Evolutionary conservation across 176 grass and related monocot species (phyloP).

Genomic region (Stipa capillata): DNA sequence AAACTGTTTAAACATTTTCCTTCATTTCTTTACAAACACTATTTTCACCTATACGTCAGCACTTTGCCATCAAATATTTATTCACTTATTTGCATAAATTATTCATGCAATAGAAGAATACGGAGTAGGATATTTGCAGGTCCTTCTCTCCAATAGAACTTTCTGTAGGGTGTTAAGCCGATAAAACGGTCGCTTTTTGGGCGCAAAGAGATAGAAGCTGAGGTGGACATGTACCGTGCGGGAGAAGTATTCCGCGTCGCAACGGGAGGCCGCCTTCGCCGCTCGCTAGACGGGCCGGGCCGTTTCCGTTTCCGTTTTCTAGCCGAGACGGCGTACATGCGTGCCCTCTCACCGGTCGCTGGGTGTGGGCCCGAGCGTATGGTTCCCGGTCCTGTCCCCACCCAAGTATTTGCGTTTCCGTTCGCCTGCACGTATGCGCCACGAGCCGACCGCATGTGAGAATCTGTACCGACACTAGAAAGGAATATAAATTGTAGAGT

Average conservation of each 20-base stretch:
- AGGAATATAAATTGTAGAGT: background rate
- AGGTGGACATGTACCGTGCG: slow-evolving; percentile 20
- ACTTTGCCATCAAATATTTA: background rate
- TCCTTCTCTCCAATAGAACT: background rate
- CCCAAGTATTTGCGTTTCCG: background rate
- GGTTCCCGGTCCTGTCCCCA: background rate
- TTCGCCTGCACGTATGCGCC: background rate
- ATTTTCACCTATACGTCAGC: no score
- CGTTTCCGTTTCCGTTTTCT: background rate
- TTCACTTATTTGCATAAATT: background rate
- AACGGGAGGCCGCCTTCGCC: background rate
- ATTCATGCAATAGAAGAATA: no score
- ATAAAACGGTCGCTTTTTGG: background rate
- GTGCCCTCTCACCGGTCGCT: background rate
- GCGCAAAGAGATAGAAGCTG: background rate
- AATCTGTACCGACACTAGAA: background rate
- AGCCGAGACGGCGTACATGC: background rate
- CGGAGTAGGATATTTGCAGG: background rate
- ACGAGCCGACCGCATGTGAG: background rate
- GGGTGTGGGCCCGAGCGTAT: background rate
- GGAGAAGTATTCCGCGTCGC: slow-evolving; percentile 4
- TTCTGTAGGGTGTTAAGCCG: background rate
- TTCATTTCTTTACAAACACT: background rate
- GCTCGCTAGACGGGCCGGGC: background rate
- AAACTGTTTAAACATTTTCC: no score